Percentiles rank a stretch among this genome's conserved stretches.
Conservation (phyloP, 805 yeast genomes). For the Peterozyma xylosa region DNA sequence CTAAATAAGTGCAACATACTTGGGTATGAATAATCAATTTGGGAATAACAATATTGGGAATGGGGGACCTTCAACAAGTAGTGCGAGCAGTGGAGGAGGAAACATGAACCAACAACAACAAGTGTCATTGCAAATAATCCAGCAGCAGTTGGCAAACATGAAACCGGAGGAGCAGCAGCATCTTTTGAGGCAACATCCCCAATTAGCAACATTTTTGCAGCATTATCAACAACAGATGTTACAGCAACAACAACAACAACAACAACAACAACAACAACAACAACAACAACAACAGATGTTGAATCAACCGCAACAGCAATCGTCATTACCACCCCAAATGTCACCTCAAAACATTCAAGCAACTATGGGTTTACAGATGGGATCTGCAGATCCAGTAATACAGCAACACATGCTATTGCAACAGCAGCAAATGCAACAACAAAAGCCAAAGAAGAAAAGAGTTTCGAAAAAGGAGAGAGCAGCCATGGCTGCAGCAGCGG, state of each 20-base stretch:
- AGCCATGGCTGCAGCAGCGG: constrained; percentile 8
- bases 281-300: constrained; percentile 9
- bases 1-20: too few relatives aligned
- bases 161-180: constrained; percentile 26
- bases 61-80: too few relatives aligned
- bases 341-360: constrained; percentile 5
- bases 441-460: constrained; percentile 6
- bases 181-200: constrained; percentile 24
- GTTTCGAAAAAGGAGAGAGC: constrained; percentile 3
- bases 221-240: constrained; percentile 24
- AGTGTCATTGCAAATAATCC: constrained; percentile 6
- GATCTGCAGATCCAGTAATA: neutral
- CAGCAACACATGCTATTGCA: neutral
- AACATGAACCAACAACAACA: neutral
- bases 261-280: constrained; percentile 9
- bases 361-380: constrained; percentile 5
- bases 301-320: constrained; percentile 8
- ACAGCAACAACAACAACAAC: constrained; percentile 13
- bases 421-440: constrained; percentile 6
- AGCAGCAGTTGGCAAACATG: constrained; percentile 24
- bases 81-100: too few relatives aligned
- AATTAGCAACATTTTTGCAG: constrained; percentile 21
- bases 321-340: constrained; percentile 12
- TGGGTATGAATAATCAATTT: too few relatives aligned
- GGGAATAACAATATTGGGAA: too few relatives aligned